Base-by-base conservation (phyloP, 495 filamentous ascomycete species). In the Daldinia loculata region DNA sequence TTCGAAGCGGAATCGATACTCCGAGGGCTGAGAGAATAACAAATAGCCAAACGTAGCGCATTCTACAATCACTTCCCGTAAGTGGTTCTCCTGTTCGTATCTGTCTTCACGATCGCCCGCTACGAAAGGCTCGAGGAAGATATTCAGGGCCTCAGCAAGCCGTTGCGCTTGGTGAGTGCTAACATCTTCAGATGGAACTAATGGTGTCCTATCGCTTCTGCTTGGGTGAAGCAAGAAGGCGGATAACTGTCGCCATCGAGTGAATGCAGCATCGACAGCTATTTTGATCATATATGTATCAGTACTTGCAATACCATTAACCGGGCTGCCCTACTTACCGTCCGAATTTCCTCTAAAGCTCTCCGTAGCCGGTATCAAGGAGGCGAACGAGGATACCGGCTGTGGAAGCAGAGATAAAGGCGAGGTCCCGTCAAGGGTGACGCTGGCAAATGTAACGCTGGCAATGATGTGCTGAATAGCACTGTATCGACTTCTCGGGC, bases 381-480 rank as follows among this genome's bases (percentile, higher is more conserved):
- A 67, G 2, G 66, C 30, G n/a, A 81, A 78, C 1, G 65, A 70
- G 19, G 80, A 70, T 15, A 80, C 39, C 5, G 78, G 68, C 6
- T 71, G 62, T 6, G 80, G 80, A 0, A 80, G 75, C 51, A 80
- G 74, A 39, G 80, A 80, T 2, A 77, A 43, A 15, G 51, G 52
- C 38, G 77, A 72, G 0, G 51, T 59, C 14, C 71, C 61, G 43
- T 66, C 43, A n/a, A 75, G 61, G 19, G 76, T 65, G 57, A 78
- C 70, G 51, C 80, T 80, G 32, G 68, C 58, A 59, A 81, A 78
- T 15, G 73, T 24, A 29, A 80, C 70, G 30, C 64, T 66, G 4
- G 75, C 69, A 55, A 81, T 73, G 36, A 81, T 71, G 52, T 80
- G 75, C 39, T 71, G 74, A 9, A 80, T 76, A 17, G 76, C 77